Conservation (phyloP, 495 filamentous ascomycete species). For the Hypoxylon subgilvum region DNA sequence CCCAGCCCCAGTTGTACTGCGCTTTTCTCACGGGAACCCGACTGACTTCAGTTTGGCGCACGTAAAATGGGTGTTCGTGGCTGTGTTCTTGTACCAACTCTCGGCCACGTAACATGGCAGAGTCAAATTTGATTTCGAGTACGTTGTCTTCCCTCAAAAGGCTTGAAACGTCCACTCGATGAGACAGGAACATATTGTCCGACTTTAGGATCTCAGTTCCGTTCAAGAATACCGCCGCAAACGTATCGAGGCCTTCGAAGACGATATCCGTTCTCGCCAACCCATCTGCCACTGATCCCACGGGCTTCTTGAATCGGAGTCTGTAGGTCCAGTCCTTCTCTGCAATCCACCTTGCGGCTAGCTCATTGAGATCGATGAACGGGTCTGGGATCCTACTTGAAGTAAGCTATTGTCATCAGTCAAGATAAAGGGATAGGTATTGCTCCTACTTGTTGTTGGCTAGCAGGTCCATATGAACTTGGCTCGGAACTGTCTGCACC, state of each 20-base stretch:
- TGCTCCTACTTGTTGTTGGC: slow-evolving; percentile 35
- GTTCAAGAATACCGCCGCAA: slow-evolving; percentile 65
- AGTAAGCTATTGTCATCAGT: slow-evolving; percentile 18
- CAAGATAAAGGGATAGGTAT: not conserved
- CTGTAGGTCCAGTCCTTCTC: slow-evolving; percentile 68
- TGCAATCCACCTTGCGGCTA: slow-evolving; percentile 70
- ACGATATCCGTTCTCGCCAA: slow-evolving; percentile 53
- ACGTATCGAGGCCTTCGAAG: slow-evolving; percentile 71
- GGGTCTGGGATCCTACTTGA: slow-evolving; percentile 61
- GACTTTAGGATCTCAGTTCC: slow-evolving; percentile 59
- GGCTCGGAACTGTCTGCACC: slow-evolving; percentile 35
- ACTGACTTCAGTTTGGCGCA: slow-evolving; percentile 54
- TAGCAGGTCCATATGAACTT: slow-evolving; percentile 40
- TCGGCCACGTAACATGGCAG: slow-evolving; percentile 48
- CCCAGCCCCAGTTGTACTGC: slow-evolving; percentile 81
- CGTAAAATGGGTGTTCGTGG: slow-evolving; percentile 53
- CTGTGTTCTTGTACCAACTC: slow-evolving; percentile 49
- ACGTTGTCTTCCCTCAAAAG: slow-evolving; percentile 32
- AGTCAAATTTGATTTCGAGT: slow-evolving; percentile 53
- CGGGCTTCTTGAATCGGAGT: slow-evolving; percentile 51
- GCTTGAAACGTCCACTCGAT: slow-evolving; percentile 53
- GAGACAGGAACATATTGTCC: slow-evolving; percentile 69
- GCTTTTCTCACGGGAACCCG: slow-evolving; percentile 52
- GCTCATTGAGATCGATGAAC: slow-evolving; percentile 71
- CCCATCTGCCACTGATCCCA: slow-evolving; percentile 51